These are phyloP conservation scores for Mucor saturninus DNA, from an alignment of 371 early-diverging fungal species.

Conservation along the genomic window DNA sequence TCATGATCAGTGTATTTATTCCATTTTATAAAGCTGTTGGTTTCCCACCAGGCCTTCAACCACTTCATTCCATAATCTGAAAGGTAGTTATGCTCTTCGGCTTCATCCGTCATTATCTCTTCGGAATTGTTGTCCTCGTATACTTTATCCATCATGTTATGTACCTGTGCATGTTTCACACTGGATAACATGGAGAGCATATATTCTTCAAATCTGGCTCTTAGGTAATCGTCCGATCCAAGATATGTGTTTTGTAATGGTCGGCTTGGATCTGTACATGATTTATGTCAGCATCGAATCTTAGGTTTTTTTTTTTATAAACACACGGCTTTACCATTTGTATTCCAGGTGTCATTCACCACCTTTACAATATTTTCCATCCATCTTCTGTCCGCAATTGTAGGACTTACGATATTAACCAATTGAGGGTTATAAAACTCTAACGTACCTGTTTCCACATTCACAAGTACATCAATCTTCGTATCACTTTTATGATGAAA, in stretches of 20 bases:
- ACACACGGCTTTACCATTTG: constrained; percentile 47
- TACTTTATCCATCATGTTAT: constrained; percentile 41
- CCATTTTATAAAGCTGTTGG: constrained; percentile 76
- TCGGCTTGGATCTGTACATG: constrained; percentile 49
- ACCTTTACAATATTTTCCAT: constrained; percentile 67
- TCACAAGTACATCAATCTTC: constrained; percentile 77
- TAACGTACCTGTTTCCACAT: constrained; percentile 77
- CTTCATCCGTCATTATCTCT: constrained; percentile 41
- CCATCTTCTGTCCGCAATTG: constrained; percentile 68
- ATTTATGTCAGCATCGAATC: not conserved
- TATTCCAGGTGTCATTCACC: constrained; percentile 57
- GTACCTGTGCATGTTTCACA: constrained; percentile 64
- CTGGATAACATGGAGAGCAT: constrained; percentile 71
- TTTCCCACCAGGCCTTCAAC: constrained; percentile 72
- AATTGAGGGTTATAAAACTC: constrained; percentile 72
- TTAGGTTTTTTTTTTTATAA: not conserved
- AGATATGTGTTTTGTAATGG: constrained; percentile 63
- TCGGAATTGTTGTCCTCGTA: constrained; percentile 27
- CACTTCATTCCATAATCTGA: constrained; percentile 70
- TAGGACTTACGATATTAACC: constrained; percentile 49
- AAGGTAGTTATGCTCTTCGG: constrained; percentile 63
- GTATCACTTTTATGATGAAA: constrained; percentile 72
- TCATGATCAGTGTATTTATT: constrained; percentile 68
- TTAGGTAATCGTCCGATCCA: constrained; percentile 83
- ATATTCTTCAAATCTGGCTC: constrained; percentile 80